These are phyloP conservation scores for Mesotaenium endlicherianum DNA, from an alignment of 139 green algal species.

Conservation along the genomic window DNA sequence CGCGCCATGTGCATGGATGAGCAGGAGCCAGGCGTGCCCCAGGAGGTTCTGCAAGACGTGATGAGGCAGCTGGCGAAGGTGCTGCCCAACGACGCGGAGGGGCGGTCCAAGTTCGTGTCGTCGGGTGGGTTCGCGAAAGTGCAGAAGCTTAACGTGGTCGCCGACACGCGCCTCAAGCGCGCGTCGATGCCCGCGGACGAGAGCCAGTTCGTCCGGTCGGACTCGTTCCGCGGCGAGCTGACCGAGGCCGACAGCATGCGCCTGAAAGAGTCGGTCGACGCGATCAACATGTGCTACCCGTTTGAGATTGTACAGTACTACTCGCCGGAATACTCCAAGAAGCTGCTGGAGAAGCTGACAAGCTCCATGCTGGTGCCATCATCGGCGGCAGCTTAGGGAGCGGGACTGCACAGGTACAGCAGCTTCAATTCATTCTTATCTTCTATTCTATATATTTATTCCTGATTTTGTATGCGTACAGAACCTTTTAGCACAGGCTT, in stretches of 20 bases:
- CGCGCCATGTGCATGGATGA: neutral
- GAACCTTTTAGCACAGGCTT: too few species aligned
- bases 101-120: constrained; percentile 75
- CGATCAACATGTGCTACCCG: constrained; percentile 83
- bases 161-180: constrained; percentile 68
- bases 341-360: constrained; percentile 82
- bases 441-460: too few species aligned
- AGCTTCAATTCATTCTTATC: too few species aligned
- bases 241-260: too few species aligned
- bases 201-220: too few species aligned
- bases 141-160: constrained; percentile 73
- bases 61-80: constrained; percentile 72
- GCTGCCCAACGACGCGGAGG: constrained; percentile 72
- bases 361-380: too few species aligned
- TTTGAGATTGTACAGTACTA: constrained; percentile 83
- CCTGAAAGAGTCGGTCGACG: constrained; percentile 78
- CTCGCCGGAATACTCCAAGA: constrained; percentile 71
- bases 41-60: constrained; percentile 78
- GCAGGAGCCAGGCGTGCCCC: constrained; percentile 25
- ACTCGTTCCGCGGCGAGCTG: too few species aligned
- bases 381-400: too few species aligned
- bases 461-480: too few species aligned
- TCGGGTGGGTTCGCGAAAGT: constrained; percentile 78
- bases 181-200: too few species aligned
- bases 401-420: too few species aligned